Conservation (phyloP, 768 basidiomycete species). For the Mycena maculata region DNA sequence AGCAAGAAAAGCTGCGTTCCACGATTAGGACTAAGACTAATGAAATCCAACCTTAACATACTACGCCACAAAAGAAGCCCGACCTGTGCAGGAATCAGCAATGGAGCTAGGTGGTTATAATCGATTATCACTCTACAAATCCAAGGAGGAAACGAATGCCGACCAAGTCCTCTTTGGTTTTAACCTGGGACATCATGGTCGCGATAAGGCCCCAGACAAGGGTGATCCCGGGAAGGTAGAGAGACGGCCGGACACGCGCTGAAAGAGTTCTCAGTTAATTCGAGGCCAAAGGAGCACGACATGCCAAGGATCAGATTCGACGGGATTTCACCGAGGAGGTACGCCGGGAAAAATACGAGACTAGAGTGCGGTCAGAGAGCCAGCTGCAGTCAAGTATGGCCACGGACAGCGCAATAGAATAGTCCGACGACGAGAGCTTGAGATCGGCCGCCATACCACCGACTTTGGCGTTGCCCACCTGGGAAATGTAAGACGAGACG, state of each 20-base stretch:
- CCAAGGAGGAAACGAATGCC: conserved; percentile 27
- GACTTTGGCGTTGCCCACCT: conserved; percentile 29
- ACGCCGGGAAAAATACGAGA: conserved; percentile 30
- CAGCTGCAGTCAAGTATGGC: conserved; percentile 13
- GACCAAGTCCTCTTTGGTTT: conserved; percentile 27
- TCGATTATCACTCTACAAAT: conserved; percentile 27
- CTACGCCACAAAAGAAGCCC: conserved; percentile 29
- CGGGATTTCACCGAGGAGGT: conserved; percentile 29
- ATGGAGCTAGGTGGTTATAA: conserved; percentile 17
- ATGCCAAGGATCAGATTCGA: conserved; percentile 29
- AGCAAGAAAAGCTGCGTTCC: conserved; percentile 28
- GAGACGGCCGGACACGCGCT: conserved; percentile 29
- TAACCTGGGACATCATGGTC: conserved; percentile 27
- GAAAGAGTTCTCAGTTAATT: conserved; percentile 19
- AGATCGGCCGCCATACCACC: conserved; percentile 30
- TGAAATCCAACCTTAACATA: conserved; percentile 16
- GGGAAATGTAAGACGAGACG: conserved; percentile 9
- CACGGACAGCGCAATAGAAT: conserved; percentile 28
- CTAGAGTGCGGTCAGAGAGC: conserved; percentile 20
- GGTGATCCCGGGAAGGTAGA: conserved; percentile 27
- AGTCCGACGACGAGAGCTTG: conserved; percentile 29
- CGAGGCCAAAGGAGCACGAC: conserved; percentile 17
- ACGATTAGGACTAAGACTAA: conserved; percentile 17
- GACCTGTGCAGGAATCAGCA: conserved; percentile 24
- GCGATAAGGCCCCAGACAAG: conserved; percentile 29